Conservation (phyloP, 345 rosid genomes). For the Ceriops decandra region DNA sequence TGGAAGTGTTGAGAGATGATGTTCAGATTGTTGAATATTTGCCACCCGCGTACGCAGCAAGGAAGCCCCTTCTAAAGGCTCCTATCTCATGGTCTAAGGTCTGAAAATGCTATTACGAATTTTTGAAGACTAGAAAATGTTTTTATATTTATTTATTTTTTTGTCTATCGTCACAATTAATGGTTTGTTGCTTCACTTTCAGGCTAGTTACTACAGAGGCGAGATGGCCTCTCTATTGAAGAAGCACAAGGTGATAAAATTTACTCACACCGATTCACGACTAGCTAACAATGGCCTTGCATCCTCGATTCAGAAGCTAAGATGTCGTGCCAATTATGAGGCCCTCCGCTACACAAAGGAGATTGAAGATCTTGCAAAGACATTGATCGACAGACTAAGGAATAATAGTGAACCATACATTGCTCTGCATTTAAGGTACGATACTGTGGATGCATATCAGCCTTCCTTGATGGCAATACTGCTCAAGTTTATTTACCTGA, state of each 20-base stretch:
- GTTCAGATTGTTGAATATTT: slow-evolving; percentile 76
- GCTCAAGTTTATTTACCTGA: neutral
- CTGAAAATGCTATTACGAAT: slow-evolving; percentile 7
- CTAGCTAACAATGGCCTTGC: slow-evolving; percentile 88
- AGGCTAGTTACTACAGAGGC: slow-evolving; percentile 91
- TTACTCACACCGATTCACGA: slow-evolving; percentile 87
- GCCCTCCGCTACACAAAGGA: slow-evolving; percentile 67
- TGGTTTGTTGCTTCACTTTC: slow-evolving; percentile 25
- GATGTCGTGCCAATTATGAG: slow-evolving; percentile 92
- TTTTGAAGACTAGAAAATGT: neutral
- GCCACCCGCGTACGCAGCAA: slow-evolving; percentile 46
- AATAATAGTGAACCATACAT: slow-evolving; percentile 64
- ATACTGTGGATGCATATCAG: neutral
- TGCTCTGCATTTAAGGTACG: slow-evolving; percentile 87
- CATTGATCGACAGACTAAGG: slow-evolving; percentile 64
- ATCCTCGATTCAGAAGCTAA: slow-evolving; percentile 60
- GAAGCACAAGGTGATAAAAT: slow-evolving; percentile 77
- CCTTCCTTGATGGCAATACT: slow-evolving; percentile 1
- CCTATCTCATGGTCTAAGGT: slow-evolving; percentile 99
- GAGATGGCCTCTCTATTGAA: slow-evolving; percentile 64
- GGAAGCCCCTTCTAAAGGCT: slow-evolving; percentile 70
- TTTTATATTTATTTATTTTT: neutral
- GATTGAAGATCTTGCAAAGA: slow-evolving; percentile 66
- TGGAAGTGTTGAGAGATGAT: slow-evolving; percentile 65
- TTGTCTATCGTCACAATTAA: neutral